A percentile compares a stretch with the other conserved stretches of the same genome.
Conservation (phyloP, 2,329 filamentous ascomycete species). For the Curvularia verruculosa region DNA sequence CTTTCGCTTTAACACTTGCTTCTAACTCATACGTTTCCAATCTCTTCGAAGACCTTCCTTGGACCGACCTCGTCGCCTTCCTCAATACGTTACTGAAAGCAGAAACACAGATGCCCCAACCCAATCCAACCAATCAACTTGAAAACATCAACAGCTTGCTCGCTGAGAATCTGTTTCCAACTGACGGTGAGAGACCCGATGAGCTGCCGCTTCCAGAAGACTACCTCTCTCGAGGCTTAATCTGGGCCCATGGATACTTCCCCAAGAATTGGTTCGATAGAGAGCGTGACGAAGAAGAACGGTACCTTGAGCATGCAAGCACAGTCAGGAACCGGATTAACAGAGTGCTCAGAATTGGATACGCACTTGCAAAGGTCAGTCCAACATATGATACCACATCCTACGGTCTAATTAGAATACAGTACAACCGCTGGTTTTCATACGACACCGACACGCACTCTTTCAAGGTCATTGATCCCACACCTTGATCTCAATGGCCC, state of each 20-base stretch:
- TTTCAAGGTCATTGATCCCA: slow-evolving; percentile 26
- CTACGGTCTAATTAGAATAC: not conserved
- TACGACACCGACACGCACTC: slow-evolving; percentile 36
- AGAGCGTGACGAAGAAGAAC: slow-evolving; percentile 70
- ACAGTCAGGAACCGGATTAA: slow-evolving; percentile 64
- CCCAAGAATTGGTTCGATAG: slow-evolving; percentile 66
- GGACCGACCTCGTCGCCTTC: slow-evolving; percentile 59
- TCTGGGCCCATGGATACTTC: slow-evolving; percentile 66
- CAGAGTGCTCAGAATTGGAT: slow-evolving; percentile 65
- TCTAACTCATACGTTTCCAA: slow-evolving; percentile 40
- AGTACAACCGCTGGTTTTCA: slow-evolving; percentile 41
- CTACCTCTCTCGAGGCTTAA: slow-evolving; percentile 67
- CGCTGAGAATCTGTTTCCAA: slow-evolving; percentile 54
- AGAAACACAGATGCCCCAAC: slow-evolving; percentile 33
- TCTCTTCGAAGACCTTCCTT: slow-evolving; percentile 55
- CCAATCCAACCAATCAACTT: slow-evolving; percentile 9
- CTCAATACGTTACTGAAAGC: slow-evolving; percentile 59
- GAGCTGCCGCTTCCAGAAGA: slow-evolving; percentile 71
- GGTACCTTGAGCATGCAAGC: slow-evolving; percentile 66
- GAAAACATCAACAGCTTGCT: slow-evolving; percentile 44
- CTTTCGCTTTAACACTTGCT: slow-evolving; percentile 61
- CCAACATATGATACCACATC: not conserved
- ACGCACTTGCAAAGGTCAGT: slow-evolving; percentile 51
- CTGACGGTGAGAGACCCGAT: slow-evolving; percentile 42
- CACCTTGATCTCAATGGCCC: not conserved